Percentiles rank a stretch among this genome's conserved stretches.
These are phyloP conservation scores for Cladosporium sp. DNA, from an alignment of 2,329 filamentous ascomycete species.

Conservation along the genomic window DNA sequence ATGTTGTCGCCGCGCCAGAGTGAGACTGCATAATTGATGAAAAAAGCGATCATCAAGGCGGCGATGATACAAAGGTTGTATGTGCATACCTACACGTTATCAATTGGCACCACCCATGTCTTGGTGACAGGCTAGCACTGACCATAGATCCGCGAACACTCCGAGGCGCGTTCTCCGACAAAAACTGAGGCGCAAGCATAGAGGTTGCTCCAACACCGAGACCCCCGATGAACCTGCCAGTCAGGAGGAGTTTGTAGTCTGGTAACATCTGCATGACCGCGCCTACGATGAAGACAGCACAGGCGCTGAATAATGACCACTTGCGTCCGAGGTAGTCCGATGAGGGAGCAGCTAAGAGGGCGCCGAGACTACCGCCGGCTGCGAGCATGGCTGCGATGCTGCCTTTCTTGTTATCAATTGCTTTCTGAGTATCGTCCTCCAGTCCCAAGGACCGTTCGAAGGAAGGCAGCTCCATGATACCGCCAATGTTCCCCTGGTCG, in stretches of 20 bases:
- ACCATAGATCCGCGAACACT: constrained; percentile 25
- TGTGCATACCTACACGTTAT: constrained; percentile 59
- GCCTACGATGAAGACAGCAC: constrained; percentile 24
- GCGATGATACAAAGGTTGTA: constrained; percentile 25
- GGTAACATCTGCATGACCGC: constrained; percentile 25
- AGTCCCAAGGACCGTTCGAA: constrained; percentile 24
- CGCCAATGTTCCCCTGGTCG: constrained; percentile 25
- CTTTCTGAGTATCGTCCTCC: constrained; percentile 18
- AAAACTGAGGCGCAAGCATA: constrained; percentile 25
- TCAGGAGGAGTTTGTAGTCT: constrained; percentile 22
- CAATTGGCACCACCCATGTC: constrained; percentile 53
- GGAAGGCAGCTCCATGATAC: constrained; percentile 23
- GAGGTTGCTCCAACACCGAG: constrained; percentile 24
- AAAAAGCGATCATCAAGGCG: constrained; percentile 22
- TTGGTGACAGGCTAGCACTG: neutral
- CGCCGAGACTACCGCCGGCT: constrained; percentile 24
- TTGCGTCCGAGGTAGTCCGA: constrained; percentile 24
- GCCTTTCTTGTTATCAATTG: constrained; percentile 12
- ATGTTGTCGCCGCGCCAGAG: constrained; percentile 15
- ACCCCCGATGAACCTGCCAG: constrained; percentile 24
- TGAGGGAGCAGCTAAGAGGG: constrained; percentile 22
- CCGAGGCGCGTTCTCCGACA: constrained; percentile 24
- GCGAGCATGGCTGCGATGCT: constrained; percentile 26
- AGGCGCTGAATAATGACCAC: constrained; percentile 25
- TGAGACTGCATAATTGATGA: constrained; percentile 23